phyloP scores from a whole-genome alignment of 2,329 filamentous ascomycete genomes.

The Penicillium sp. region DNA sequence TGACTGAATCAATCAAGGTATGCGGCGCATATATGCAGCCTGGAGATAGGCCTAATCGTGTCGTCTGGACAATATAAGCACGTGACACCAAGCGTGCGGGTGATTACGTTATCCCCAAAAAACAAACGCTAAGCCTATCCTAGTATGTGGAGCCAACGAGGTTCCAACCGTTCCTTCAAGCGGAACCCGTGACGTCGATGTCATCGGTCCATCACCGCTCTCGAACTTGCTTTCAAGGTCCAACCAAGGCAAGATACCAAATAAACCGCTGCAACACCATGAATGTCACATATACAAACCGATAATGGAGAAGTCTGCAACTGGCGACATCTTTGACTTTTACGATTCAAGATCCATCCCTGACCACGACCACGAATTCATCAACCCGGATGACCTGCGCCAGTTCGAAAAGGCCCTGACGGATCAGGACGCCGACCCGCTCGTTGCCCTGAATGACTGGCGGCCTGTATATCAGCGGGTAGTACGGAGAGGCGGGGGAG shows the following conservation, averaged over 20 bases:
- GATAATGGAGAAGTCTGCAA: slow-evolving; percentile 31
- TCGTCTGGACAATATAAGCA: not conserved
- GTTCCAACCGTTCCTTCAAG: not conserved
- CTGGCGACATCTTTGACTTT: slow-evolving; percentile 47
- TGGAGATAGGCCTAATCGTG: not conserved
- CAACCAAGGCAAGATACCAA: not conserved
- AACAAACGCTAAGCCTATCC: not conserved
- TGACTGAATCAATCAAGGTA: not conserved
- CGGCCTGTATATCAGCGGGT: slow-evolving; percentile 80
- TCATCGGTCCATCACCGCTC: slow-evolving; percentile 15
- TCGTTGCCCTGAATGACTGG: slow-evolving; percentile 96
- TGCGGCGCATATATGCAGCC: not conserved
- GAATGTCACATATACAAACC: slow-evolving; percentile 24
- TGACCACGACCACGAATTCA: slow-evolving; percentile 80
- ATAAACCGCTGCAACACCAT: slow-evolving; percentile 33
- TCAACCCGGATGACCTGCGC: slow-evolving; percentile 71
- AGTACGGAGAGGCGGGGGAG: slow-evolving; percentile 41
- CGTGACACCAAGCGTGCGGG: not conserved
- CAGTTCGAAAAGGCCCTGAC: slow-evolving; percentile 81
- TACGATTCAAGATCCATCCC: slow-evolving; percentile 75
- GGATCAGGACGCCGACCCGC: slow-evolving; percentile 77
- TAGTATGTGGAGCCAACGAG: not conserved
- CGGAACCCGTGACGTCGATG: slow-evolving; percentile 21
- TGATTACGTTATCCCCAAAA: not conserved
- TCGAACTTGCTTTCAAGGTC: not conserved